Percentiles rank a stretch among this genome's conserved stretches.
These are phyloP conservation scores for Babesia bovis DNA, from an alignment of 169 alveolate species.

Conservation along the genomic window DNA sequence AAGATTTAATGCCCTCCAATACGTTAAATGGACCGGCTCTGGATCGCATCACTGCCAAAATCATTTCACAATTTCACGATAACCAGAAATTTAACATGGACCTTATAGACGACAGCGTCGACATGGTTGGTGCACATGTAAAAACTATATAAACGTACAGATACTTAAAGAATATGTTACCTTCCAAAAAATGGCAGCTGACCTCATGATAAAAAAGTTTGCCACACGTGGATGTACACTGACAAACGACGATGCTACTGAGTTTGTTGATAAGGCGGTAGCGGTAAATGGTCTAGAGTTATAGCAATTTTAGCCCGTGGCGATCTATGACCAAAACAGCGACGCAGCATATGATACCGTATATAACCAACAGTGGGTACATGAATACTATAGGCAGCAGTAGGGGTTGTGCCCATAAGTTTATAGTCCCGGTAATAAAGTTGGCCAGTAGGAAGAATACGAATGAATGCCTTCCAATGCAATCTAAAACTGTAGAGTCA, in stretches of 20 bases:
- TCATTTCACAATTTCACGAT: conserved; percentile 13
- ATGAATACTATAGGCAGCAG: conserved; percentile 42
- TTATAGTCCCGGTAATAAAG: conserved; percentile 41
- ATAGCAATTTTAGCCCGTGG: background rate
- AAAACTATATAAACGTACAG: background rate
- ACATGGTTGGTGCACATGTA: background rate
- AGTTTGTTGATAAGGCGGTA: conserved; percentile 5
- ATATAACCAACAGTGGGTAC: conserved; percentile 14
- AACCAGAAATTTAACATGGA: conserved; percentile 26
- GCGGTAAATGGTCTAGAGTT: background rate
- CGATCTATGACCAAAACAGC: conserved; percentile 4
- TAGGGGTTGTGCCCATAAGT: conserved; percentile 32
- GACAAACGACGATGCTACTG: conserved; percentile 11
- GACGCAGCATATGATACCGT: conserved; percentile 10
- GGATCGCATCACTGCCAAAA: conserved; percentile 19
- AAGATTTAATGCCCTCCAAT: background rate
- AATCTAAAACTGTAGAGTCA: conserved; percentile 6
- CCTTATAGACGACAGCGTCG: conserved; percentile 12
- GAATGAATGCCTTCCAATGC: conserved; percentile 44
- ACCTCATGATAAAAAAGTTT: conserved; percentile 17
- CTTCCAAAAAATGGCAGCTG: conserved; percentile 4
- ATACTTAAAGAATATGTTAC: conserved; percentile 4
- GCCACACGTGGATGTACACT: conserved; percentile 15
- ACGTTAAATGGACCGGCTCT: background rate
- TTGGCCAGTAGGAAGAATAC: conserved; percentile 42